A percentile compares a stretch with the other conserved stretches of the same genome.
phyloP scores from a whole-genome alignment of 345 rosid genomes.

The Pugionium dolabratum region DNA sequence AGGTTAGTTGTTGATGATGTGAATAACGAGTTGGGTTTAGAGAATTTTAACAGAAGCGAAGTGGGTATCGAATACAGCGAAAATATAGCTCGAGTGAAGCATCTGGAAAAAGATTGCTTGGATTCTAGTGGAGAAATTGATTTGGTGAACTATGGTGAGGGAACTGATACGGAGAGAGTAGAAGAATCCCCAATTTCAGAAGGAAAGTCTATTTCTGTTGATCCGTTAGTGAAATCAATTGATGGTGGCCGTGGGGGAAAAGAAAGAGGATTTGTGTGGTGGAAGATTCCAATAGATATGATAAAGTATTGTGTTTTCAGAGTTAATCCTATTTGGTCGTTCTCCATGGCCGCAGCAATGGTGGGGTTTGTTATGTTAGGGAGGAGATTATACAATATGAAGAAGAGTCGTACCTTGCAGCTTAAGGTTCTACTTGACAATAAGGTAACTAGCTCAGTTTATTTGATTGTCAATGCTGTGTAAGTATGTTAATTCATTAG shows the following conservation, averaged over 20 bases:
- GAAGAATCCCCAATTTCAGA: background rate
- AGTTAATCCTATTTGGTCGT: conserved; percentile 79
- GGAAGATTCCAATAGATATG: conserved; percentile 88
- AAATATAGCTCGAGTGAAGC: too few relatives aligned
- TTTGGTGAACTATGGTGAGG: conserved; percentile 16
- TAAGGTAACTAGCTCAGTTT: conserved; percentile 56
- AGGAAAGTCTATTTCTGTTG: background rate
- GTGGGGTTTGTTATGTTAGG: conserved; percentile 83
- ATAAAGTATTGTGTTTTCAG: conserved; percentile 72
- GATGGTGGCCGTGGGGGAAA: conserved; percentile 55
- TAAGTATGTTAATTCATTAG: background rate
- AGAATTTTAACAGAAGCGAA: conserved; percentile 14
- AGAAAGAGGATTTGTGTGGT: conserved; percentile 58
- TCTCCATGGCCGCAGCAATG: conserved; percentile 90
- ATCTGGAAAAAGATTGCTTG: background rate
- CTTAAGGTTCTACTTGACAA: conserved; percentile 85
- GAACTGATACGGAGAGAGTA: background rate
- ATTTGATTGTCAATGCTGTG: conserved; percentile 8
- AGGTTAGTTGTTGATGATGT: conserved; percentile 24
- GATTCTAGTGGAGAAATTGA: conserved; percentile 45
- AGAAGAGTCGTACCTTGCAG: conserved; percentile 62
- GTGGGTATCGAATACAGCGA: background rate
- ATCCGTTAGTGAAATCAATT: conserved; percentile 39
- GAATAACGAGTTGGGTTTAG: conserved; percentile 43
- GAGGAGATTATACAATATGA: conserved; percentile 75